These are phyloP conservation scores for Aspergillus amoenus DNA, from an alignment of 2,329 filamentous ascomycete genomes.

Conservation along the genomic window DNA sequence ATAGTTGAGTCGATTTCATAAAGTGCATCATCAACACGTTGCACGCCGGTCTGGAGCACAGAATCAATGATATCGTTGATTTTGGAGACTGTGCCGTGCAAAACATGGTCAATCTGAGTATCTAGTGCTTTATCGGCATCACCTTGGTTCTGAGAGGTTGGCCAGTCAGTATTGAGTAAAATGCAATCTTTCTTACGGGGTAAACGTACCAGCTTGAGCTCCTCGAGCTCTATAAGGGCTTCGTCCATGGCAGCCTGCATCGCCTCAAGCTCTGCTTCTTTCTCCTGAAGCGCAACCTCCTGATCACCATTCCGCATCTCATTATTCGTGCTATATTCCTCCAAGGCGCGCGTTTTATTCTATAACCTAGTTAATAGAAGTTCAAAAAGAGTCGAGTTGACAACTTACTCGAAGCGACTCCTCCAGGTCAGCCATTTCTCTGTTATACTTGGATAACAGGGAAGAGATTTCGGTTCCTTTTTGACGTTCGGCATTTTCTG, in stretches of 20 bases:
- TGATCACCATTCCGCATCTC: constrained; percentile 82
- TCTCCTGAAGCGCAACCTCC: constrained; percentile 81
- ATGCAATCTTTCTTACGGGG: not conserved
- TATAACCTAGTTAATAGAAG: constrained; percentile 36
- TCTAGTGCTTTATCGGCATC: constrained; percentile 80
- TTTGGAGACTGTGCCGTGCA: constrained; percentile 83
- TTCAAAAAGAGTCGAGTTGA: not conserved
- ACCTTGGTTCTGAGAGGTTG: constrained; percentile 56
- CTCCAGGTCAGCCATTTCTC: constrained; percentile 94
- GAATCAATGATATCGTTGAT: constrained; percentile 98
- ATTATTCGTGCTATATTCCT: constrained; percentile 76
- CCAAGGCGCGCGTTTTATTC: constrained; percentile 82
- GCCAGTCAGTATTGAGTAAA: not conserved
- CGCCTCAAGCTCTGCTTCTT: constrained; percentile 96
- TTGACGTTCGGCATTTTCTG: constrained; percentile 85
- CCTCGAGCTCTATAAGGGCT: constrained; percentile 86
- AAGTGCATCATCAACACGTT: constrained; percentile 90
- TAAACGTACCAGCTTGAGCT: constrained; percentile 62
- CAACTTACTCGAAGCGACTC: constrained; percentile 67
- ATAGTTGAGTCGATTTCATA: constrained; percentile 97
- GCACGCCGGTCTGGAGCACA: constrained; percentile 86
- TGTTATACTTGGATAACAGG: constrained; percentile 93
- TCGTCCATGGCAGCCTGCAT: constrained; percentile 99
- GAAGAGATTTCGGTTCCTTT: constrained; percentile 95
- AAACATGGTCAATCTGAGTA: constrained; percentile 84